Conservation (phyloP, 441 rosid species). For the Arabidopsis hybrid region DNA sequence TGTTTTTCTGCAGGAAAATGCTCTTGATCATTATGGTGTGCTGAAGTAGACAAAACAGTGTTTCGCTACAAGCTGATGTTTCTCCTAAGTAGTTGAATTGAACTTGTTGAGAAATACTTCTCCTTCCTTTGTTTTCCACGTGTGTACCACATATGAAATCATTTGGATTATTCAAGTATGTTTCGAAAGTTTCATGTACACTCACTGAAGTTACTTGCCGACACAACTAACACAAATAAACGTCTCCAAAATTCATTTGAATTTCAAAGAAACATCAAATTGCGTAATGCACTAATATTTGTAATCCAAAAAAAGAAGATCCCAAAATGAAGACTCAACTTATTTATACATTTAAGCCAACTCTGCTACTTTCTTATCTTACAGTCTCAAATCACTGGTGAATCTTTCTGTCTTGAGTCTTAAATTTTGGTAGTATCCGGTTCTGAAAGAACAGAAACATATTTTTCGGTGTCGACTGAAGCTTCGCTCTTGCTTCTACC, state of each 20-base stretch:
- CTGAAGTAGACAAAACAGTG: background rate
- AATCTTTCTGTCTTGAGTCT: constrained; percentile 39
- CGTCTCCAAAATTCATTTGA: constrained; percentile 14
- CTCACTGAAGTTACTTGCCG: background rate
- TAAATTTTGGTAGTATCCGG: constrained; percentile 42
- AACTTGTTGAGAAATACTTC: too few relatives aligned
- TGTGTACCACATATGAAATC: background rate
- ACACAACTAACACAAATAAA: background rate
- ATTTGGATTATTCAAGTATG: constrained; percentile 3
- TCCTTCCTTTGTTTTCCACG: background rate
- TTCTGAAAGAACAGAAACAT: constrained; percentile 40
- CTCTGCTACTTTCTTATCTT: constrained; percentile 42
- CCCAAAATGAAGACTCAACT: constrained; percentile 48
- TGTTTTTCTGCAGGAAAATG: constrained; percentile 1
- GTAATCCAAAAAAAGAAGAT: constrained; percentile 29
- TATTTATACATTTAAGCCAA: constrained; percentile 44
- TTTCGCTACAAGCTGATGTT: constrained; percentile 1
- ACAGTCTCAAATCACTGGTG: constrained; percentile 23
- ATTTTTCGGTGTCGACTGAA: constrained; percentile 39
- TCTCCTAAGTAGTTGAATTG: background rate
- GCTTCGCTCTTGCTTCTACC: constrained; percentile 65
- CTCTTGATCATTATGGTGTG: constrained; percentile 11
- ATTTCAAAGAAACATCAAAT: constrained; percentile 21
- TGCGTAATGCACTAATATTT: constrained; percentile 35
- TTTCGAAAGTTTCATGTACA: constrained; percentile 1